A percentile compares a stretch with the other conserved stretches of the same genome.
These are phyloP conservation scores for Colletotrichum sp. DNA, from an alignment of 2,329 filamentous ascomycete genomes.

Conservation along the genomic window DNA sequence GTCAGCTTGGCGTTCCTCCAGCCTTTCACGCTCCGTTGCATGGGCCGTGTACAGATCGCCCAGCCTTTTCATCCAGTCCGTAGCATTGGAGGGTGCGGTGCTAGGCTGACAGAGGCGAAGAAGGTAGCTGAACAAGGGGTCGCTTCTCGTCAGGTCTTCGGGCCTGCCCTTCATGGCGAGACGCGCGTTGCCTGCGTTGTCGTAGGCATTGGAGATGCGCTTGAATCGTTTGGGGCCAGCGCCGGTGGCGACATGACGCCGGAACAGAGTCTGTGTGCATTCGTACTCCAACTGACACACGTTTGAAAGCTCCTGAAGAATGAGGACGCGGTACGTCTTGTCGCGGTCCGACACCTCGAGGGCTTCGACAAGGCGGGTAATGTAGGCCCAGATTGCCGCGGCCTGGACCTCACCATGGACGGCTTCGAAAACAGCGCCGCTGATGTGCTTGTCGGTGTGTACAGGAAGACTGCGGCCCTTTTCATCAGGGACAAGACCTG, in stretches of 20 bases:
- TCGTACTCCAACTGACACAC: slow-evolving; percentile 48
- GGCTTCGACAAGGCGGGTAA: background rate
- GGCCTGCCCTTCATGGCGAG: slow-evolving; percentile 46
- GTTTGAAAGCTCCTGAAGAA: slow-evolving; percentile 53
- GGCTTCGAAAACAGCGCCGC: background rate
- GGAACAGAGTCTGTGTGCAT: slow-evolving; percentile 41
- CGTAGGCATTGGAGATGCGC: slow-evolving; percentile 37
- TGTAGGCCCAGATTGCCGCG: background rate
- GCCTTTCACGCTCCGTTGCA: background rate
- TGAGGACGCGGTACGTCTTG: slow-evolving; percentile 34
- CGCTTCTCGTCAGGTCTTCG: slow-evolving; percentile 36
- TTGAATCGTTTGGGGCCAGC: slow-evolving; percentile 46
- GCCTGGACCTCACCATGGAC: background rate
- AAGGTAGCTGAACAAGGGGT: slow-evolving; percentile 48
- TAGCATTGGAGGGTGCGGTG: slow-evolving; percentile 22
- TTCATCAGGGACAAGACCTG: background rate
- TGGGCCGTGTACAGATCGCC: background rate
- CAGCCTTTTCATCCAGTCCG: background rate
- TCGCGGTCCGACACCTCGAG: background rate
- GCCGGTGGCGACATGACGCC: slow-evolving; percentile 40
- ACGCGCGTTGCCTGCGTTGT: slow-evolving; percentile 38
- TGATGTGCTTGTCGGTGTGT: background rate
- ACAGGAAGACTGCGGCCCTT: background rate
- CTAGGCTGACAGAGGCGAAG: slow-evolving; percentile 47
- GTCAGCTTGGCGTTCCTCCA: background rate